These are phyloP conservation scores for Podaxis sp. DNA, from an alignment of 768 basidiomycete genomes.

Conservation along the genomic window DNA sequence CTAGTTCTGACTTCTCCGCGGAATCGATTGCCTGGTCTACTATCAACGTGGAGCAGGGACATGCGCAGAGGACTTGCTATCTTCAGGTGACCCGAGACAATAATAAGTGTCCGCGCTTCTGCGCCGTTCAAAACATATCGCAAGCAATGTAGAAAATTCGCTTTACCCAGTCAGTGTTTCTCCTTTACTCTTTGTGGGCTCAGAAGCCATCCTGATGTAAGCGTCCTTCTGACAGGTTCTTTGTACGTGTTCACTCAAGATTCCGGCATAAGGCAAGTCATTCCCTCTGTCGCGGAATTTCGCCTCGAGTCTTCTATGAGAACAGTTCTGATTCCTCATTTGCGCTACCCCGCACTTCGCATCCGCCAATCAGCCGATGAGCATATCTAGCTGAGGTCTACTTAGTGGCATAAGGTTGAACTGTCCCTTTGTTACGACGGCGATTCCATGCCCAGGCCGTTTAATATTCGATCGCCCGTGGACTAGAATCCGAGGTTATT, in stretches of 20 bases:
- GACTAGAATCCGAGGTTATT: background rate
- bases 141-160: background rate
- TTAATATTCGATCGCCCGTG: background rate
- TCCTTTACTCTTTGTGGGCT: background rate
- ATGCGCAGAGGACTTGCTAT: background rate
- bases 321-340: background rate
- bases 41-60: background rate
- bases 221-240: background rate
- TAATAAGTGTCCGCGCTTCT: conserved; percentile 3
- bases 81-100: conserved; percentile 6
- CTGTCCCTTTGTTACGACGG: background rate
- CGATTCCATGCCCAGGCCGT: background rate
- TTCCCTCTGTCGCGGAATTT: conserved; percentile 7
- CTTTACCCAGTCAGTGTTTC: background rate
- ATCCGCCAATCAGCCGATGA: background rate
- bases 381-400: background rate
- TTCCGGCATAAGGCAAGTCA: background rate
- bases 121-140: background rate
- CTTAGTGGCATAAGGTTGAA: background rate
- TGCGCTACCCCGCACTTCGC: conserved; percentile 5
- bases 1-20: conserved; percentile 9
- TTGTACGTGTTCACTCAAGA: conserved; percentile 4
- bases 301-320: conserved; percentile 8
- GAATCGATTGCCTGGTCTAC: conserved; percentile 6
- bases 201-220: background rate